These are phyloP conservation scores for Colletotrichum nymphaeae DNA, from an alignment of 2,329 filamentous ascomycete species.

Conservation along the genomic window DNA sequence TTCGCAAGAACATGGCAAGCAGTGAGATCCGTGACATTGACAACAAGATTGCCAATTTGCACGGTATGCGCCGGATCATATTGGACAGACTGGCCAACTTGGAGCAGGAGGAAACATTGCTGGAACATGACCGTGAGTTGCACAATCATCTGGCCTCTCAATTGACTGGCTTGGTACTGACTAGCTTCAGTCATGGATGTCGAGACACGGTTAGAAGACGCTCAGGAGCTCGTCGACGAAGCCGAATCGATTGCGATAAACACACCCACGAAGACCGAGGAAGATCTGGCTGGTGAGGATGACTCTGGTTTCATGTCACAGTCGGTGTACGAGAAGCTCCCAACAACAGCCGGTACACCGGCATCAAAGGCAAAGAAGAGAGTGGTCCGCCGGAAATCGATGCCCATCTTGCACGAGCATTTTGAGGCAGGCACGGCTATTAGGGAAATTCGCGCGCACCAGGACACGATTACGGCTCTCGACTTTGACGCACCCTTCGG, in stretches of 20 bases:
- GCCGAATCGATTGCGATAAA: conserved; percentile 66
- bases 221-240: conserved; percentile 69
- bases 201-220: conserved; percentile 71
- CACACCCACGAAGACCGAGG: conserved; percentile 63
- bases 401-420: conserved; percentile 96
- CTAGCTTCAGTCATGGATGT: conserved; percentile 68
- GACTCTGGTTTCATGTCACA: conserved; percentile 89
- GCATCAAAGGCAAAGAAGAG: conserved; percentile 63
- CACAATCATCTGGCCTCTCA: not conserved
- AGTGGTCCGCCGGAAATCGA: conserved; percentile 79
- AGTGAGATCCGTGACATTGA: conserved; percentile 97
- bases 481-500: conserved; percentile 99
- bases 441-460: conserved; percentile 88
- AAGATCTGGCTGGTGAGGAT: conserved; percentile 63
- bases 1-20: conserved; percentile 97
- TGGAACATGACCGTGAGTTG: conserved; percentile 86
- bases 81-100: conserved; percentile 86
- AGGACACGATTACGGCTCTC: conserved; percentile 86
- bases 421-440: conserved; percentile 91
- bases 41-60: conserved; percentile 93
- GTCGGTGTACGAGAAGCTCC: conserved; percentile 95
- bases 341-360: conserved; percentile 62
- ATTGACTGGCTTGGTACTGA: conserved; percentile 42
- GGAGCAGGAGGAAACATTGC: conserved; percentile 88
- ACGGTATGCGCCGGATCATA: conserved; percentile 92